A percentile compares a stretch with the other conserved stretches of the same genome.
phyloP scores from a whole-genome alignment of 495 filamentous ascomycete genomes.

The Hyphodiscus hymeniophilus region DNA sequence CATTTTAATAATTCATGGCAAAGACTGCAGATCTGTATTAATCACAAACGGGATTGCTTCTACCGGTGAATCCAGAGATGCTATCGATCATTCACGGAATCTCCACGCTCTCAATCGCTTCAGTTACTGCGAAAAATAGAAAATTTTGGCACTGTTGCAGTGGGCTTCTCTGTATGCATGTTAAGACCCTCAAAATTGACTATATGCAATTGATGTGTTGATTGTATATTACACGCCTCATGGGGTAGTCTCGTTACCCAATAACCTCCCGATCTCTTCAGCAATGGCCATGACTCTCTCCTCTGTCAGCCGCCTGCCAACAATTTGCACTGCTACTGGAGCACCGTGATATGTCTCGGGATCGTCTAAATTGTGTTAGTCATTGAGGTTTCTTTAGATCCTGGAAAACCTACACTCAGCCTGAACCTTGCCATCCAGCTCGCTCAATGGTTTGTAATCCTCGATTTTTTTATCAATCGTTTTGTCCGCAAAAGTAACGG shows the following conservation, averaged over 20 bases:
- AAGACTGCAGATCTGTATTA: too few species aligned
- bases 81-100: too few species aligned
- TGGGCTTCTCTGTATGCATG: too few species aligned
- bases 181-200: too few species aligned
- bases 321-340: slow-evolving; percentile 41
- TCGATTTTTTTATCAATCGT: slow-evolving; percentile 15
- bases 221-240: not conserved
- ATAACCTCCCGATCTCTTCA: slow-evolving; percentile 15
- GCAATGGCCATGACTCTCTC: slow-evolving; percentile 40
- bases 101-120: too few species aligned
- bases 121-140: too few species aligned
- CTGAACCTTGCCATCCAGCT: slow-evolving; percentile 27
- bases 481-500: slow-evolving; percentile 35
- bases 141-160: too few species aligned
- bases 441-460: slow-evolving; percentile 29
- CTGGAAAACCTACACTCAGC: slow-evolving; percentile 16
- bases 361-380: slow-evolving; percentile 23
- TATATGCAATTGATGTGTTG: too few species aligned
- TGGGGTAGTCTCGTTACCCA: slow-evolving; percentile 18
- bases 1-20: too few species aligned
- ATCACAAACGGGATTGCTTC: too few species aligned
- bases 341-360: slow-evolving; percentile 38
- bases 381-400: not conserved
- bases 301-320: slow-evolving; percentile 37
- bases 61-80: too few species aligned